Evolutionary conservation across 176 grass and related monocot species (phyloP).

Genomic region (Oryza meridionalis): DNA sequence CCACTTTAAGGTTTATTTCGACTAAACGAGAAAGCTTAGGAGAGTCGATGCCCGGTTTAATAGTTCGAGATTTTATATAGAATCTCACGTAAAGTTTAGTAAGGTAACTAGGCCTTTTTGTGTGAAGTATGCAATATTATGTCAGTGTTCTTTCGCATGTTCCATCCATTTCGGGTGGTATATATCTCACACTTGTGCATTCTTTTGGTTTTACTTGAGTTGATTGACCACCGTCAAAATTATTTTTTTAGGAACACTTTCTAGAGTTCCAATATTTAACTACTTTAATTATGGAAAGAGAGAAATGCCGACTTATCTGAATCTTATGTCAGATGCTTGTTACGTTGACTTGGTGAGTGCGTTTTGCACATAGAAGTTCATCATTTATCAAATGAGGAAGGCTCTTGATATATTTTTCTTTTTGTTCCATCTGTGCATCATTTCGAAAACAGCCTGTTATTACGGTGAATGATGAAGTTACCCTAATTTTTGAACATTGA

Average conservation of each 20-base stretch:
- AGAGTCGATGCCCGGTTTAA: too few species aligned
- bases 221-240: neutral
- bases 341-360: constrained; percentile 22
- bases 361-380: neutral
- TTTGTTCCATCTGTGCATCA: neutral
- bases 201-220: neutral
- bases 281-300: neutral
- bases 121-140: too few species aligned
- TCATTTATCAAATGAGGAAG: neutral
- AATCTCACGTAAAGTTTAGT: too few species aligned
- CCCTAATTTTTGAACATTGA: neutral
- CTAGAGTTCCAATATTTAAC: constrained; percentile 9
- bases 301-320: constrained; percentile 5
- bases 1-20: too few species aligned
- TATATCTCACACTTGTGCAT: neutral
- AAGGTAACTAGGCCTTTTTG: too few species aligned
- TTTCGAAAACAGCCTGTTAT: neutral
- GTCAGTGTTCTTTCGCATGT: neutral
- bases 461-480: neutral
- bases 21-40: too few species aligned
- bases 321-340: neutral
- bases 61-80: too few species aligned
- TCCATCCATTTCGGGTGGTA: neutral
- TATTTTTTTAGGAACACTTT: neutral
- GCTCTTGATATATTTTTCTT: neutral